Base-by-base conservation (phyloP, 805 yeast genomes). In the Candida mattraensis region DNA sequence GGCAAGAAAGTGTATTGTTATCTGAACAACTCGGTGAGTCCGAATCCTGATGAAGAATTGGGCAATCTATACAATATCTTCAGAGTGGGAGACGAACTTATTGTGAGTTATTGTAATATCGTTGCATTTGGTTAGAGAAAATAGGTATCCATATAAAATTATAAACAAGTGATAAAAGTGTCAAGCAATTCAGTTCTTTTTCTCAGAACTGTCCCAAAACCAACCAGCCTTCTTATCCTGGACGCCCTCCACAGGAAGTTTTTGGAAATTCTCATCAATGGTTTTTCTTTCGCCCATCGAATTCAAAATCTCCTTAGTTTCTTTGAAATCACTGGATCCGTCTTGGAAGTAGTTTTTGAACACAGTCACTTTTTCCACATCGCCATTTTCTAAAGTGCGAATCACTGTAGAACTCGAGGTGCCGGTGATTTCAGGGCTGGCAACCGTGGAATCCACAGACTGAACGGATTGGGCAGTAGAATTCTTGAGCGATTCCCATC, bases 111-210 rank as follows among this genome's bases (percentile, higher is more conserved):
- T 29, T 71, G 74, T 35, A 60, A 65, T 10, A 63, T 63, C 7
- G 70, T 68, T 16, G 77, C 77, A 0, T 70, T 70, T 53, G 74
- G 76, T 0, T 70, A 44, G n/a, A n/a, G n/a, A n/a, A n/a, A n/a
- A n/a, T n/a, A n/a, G n/a, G n/a, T n/a, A n/a, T n/a, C n/a, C n/a
- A n/a, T n/a, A n/a, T n/a, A n/a, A n/a, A n/a, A n/a, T n/a, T n/a
- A n/a, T n/a, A n/a, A n/a, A n/a, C n/a, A n/a, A n/a, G n/a, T n/a
- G n/a, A n/a, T n/a, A n/a, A 26, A 18, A 28, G 18, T 16, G 21
- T 18, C 9, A 24, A 28, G n/a, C 15, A 16, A 11, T 9, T 35
- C 30, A 39, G 15, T 40, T 26, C 25, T 35, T 39, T 18, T 37
- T 39, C 19, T 30, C 39, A 13, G 33, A 28, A 17, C 33, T 35